Base-by-base conservation (phyloP, 2,329 filamentous ascomycete genomes). In the Epichloe coenophiala region DNA sequence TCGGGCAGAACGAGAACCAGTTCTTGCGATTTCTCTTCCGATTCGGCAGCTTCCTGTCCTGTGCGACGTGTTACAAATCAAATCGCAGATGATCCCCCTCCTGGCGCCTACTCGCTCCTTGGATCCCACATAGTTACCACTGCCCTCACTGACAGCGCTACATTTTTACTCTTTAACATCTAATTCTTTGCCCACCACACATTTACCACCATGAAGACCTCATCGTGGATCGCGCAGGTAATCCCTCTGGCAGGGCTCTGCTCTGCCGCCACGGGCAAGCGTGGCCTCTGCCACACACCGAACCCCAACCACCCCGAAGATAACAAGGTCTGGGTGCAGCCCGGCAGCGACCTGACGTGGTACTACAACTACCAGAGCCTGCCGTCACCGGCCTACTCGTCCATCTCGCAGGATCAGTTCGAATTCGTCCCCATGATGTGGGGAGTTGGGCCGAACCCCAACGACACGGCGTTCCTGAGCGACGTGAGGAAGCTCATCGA, bases 391-490 rank as follows among this genome's bases (percentile, higher is more conserved):
- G 68, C 68, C 41, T 83, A 75, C 61, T 56, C 64, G 40, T 64
- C 71, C 47, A 59, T 72, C 33, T 58, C 73, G 0, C 76, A 82
- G 57, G 68, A 71, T 13, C 65, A 73, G 13, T 78, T 91, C 57
- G 75, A 86, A 63, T 93, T 88, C 64, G 81, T 91, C 1, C 86
- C 87, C 47, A 88, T 89, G 86, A 76, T 89, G 53, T 91, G 83
- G 83, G 84, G 84, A 35, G 70, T 77, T 9, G 68, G 71, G 3
- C 53, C 65, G 12, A 61, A 72, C 51, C 63, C 68, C 31, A 68
- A 71, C 50, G 73, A 78, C 60, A 80, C 75, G 0, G 70, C 72
- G 0, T 90, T 90, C 64, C 71, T 81, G 40, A 66, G 74, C 50
- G 69, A 73, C 2, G 77, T 91, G 39, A 75, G 71, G 58, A 55